Evolutionary conservation across 768 basidiomycete genomes (phyloP), one percentile per base, ranked within the genome.

Genomic region (Amanita polypyramis): DNA sequence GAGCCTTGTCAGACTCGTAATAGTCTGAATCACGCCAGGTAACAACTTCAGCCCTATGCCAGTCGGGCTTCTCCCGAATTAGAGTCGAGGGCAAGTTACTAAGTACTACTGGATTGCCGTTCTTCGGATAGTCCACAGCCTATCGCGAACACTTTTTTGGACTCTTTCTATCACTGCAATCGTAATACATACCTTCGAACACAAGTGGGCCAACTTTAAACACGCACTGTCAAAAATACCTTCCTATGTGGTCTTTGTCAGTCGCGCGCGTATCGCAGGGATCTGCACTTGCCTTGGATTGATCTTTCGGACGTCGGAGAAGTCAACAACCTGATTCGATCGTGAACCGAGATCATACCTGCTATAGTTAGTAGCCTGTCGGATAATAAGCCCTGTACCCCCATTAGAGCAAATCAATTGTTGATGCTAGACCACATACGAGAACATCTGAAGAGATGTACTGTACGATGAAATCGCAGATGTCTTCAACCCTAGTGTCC

Each of bases 101-200:
- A 23, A 82, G 65, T 42, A 80, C 65, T 20, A 86, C 82, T 2
- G 77, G 74, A 32, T 75, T 74, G 7, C 85, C 87, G 52, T 82
- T 80, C 63, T 89, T 90, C 0, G 84, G 79, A 58, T 85, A 90
- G 56, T 89, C 87, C 3, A 90, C 86, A 0, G 86, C 86, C 69
- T 76, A 43, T 33, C 3, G 37, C 29, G 32, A 12, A 15, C 14
- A 3, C 10, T 40, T 7, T 21, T 40, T n/a, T 21, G 45, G 25
- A 36, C 25, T 14, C 35, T 39, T n/a, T 32, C 15, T 35, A 39
- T 36, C 4, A 12, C 15, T 44, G 5, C 23, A 11, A 32, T 10
- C n/a, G 23, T 23, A 35, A 21, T 40, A 34, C 60, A 34, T 41
- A 71, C 73, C 61, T 73, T 67, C 9, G 74, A 75, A 57, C 82